phyloP scores from a whole-genome alignment of 140 eudicot genomes.

The Ambrosia hybrid region DNA sequence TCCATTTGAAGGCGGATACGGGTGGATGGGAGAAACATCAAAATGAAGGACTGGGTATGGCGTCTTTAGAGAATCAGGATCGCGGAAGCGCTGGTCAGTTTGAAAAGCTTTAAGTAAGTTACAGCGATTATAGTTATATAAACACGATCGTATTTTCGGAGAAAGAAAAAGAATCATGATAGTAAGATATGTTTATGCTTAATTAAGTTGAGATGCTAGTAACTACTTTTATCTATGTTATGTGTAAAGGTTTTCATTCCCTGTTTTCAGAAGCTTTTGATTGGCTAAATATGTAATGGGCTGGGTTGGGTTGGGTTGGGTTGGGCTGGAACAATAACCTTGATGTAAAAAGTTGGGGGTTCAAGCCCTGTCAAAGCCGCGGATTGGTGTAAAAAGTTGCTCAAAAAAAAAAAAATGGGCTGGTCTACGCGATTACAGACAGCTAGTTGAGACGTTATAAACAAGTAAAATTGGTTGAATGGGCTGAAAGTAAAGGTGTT shows the following conservation, averaged over 20 bases:
- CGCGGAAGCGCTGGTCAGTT: constrained; percentile 41
- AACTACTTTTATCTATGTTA: background rate
- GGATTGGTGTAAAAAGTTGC: too few species aligned
- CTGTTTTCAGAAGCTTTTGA: constrained; percentile 5
- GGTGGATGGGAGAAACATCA: constrained; percentile 95
- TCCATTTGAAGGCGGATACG: constrained; percentile 85
- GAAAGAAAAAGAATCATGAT: background rate
- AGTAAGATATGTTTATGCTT: constrained; percentile 22
- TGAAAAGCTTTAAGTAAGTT: constrained; percentile 43
- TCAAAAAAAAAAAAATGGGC: background rate
- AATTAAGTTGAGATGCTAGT: constrained; percentile 18
- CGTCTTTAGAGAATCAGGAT: constrained; percentile 53
- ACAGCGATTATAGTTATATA: constrained; percentile 9
- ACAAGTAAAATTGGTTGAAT: background rate
- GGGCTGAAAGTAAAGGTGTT: background rate
- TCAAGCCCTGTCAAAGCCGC: too few species aligned
- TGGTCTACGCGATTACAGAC: too few species aligned
- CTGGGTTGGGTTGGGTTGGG: background rate
- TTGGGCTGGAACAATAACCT: background rate
- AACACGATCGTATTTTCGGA: constrained; percentile 21
- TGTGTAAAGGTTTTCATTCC: constrained; percentile 13
- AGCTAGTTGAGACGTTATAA: background rate
- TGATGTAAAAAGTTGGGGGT: too few species aligned
- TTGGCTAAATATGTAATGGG: constrained; percentile 3
- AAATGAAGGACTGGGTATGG: constrained; percentile 78